phyloP scores from a whole-genome alignment of 2,329 filamentous ascomycete species.

The Amylocarpus encephaloides region DNA sequence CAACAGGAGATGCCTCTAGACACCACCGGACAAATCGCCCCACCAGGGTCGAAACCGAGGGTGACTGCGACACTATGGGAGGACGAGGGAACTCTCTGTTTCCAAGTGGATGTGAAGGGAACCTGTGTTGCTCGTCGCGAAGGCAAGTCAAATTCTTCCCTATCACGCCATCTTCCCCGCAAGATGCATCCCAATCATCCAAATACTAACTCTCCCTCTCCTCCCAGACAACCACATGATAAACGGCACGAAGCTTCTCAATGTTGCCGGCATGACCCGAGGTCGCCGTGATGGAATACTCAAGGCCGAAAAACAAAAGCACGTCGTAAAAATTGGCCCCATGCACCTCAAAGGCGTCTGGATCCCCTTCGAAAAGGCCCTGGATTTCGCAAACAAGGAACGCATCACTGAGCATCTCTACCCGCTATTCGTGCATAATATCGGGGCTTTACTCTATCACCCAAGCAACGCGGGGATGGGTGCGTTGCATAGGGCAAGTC shows the following conservation, averaged over 20 bases:
- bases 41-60: slow-evolving; percentile 90
- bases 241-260: slow-evolving; percentile 92
- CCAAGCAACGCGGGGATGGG: slow-evolving; percentile 66
- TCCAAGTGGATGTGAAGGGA: slow-evolving; percentile 91
- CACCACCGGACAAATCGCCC: slow-evolving; percentile 81
- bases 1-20: slow-evolving; percentile 40
- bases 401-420: slow-evolving; percentile 95
- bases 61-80: slow-evolving; percentile 97
- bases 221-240: slow-evolving; percentile 90
- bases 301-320: slow-evolving; percentile 92
- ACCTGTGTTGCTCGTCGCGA: slow-evolving; percentile 92
- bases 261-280: slow-evolving; percentile 95
- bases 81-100: slow-evolving; percentile 92
- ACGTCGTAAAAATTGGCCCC: slow-evolving; percentile 95
- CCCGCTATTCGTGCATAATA: slow-evolving; percentile 94
- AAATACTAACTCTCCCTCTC: not conserved
- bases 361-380: slow-evolving; percentile 92
- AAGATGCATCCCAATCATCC: not conserved
- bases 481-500: slow-evolving; percentile 18
- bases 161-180: not conserved
- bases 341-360: slow-evolving; percentile 98
- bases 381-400: slow-evolving; percentile 98
- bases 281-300: slow-evolving; percentile 90
- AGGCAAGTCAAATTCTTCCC: slow-evolving; percentile 46
- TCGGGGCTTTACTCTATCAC: slow-evolving; percentile 86